Percentiles rank a stretch among this genome's conserved stretches.
These are phyloP conservation scores for Xylaria grammica DNA, from an alignment of 495 filamentous ascomycete genomes.

Conservation along the genomic window DNA sequence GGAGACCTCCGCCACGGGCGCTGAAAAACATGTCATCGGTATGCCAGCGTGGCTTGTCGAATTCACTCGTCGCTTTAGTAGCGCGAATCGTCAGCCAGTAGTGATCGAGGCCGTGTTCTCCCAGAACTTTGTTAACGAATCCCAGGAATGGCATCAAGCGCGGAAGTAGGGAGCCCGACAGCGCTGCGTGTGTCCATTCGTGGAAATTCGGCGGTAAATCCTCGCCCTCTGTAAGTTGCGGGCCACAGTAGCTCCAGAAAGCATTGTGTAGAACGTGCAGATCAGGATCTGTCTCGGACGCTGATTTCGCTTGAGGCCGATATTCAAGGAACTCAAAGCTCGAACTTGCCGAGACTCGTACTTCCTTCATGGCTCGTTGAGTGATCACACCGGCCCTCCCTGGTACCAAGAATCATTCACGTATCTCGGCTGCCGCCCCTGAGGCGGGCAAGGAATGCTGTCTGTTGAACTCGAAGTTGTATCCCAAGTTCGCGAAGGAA, in stretches of 20 bases:
- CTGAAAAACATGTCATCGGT: constrained; percentile 44
- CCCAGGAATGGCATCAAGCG: constrained; percentile 34
- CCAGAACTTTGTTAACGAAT: constrained; percentile 33
- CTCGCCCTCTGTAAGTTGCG: constrained; percentile 23
- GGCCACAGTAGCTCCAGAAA: constrained; percentile 42
- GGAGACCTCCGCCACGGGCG: constrained; percentile 12
- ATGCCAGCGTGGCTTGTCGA: constrained; percentile 41
- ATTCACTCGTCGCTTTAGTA: constrained; percentile 37
- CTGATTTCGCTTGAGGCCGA: background rate
- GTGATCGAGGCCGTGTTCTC: constrained; percentile 29
- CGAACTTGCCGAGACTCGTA: constrained; percentile 11
- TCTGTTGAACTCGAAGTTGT: background rate
- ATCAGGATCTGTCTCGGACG: background rate
- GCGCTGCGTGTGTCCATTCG: constrained; percentile 29
- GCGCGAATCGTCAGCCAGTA: constrained; percentile 45
- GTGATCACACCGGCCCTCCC: too few species aligned
- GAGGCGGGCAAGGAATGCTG: background rate
- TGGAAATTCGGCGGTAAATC: constrained; percentile 32
- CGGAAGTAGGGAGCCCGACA: constrained; percentile 28
- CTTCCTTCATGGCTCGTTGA: constrained; percentile 9
- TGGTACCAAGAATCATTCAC: background rate
- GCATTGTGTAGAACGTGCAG: constrained; percentile 30
- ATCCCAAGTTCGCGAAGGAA: background rate
- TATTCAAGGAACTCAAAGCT: constrained; percentile 36
- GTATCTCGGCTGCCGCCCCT: background rate